These are phyloP conservation scores for Cymodocea nodosa DNA, from an alignment of 116 monocot species.

Conservation along the genomic window DNA sequence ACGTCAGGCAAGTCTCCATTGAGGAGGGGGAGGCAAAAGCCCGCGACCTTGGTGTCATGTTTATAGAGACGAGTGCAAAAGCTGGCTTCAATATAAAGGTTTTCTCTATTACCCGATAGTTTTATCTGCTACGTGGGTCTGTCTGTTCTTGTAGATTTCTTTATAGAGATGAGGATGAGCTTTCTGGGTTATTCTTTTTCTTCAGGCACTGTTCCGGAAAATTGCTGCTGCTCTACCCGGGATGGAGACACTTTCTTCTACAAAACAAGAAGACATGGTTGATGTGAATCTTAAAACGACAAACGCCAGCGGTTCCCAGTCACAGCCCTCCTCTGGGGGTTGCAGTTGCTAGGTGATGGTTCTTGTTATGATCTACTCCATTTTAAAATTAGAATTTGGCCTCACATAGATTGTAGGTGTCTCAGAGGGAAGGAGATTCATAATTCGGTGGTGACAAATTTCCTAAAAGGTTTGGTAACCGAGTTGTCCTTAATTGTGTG, in stretches of 20 bases:
- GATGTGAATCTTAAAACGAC: slow-evolving; percentile 55
- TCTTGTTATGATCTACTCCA: neutral
- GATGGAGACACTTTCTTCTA: slow-evolving; percentile 58
- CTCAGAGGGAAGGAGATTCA: slow-evolving; percentile 30
- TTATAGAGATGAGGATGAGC: neutral
- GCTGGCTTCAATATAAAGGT: slow-evolving; percentile 96
- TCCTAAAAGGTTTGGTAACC: no score
- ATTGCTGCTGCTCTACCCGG: slow-evolving; percentile 68
- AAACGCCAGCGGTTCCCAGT: slow-evolving; percentile 23
- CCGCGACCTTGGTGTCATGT: slow-evolving; percentile 70
- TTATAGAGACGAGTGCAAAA: slow-evolving; percentile 93
- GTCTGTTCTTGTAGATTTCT: neutral
- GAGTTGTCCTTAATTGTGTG: no score
- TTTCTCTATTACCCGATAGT: neutral
- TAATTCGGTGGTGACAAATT: no score
- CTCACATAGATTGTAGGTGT: slow-evolving; percentile 4
- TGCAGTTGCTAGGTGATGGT: slow-evolving; percentile 30
- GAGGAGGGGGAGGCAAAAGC: slow-evolving; percentile 78
- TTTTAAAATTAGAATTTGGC: neutral
- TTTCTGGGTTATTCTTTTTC: neutral
- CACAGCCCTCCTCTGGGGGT: slow-evolving; percentile 36
- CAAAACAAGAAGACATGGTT: slow-evolving; percentile 73
- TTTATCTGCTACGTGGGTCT: neutral
- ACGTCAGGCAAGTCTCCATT: slow-evolving; percentile 69
- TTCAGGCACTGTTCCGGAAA: slow-evolving; percentile 73